Evolutionary conservation across 257 asterid genomes (phyloP).

Genomic region (Anisodus acutangulus): DNA sequence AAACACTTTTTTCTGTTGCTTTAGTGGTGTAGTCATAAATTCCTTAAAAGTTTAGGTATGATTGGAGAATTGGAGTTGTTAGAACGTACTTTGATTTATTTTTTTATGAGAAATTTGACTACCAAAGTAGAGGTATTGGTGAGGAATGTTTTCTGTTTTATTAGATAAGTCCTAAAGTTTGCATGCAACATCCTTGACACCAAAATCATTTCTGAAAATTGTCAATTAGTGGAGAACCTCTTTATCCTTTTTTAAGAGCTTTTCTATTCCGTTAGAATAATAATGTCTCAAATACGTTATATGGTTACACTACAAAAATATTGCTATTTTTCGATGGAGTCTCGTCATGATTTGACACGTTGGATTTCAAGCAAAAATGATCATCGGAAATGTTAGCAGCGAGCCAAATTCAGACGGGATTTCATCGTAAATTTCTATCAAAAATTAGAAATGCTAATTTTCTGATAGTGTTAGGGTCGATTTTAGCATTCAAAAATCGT

Average conservation of each 20-base stretch:
- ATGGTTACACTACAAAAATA: too few species aligned
- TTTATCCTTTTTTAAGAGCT: not conserved
- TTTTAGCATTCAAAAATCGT: too few species aligned
- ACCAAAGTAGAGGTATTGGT: not conserved
- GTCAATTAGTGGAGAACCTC: too few species aligned
- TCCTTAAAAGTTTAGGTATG: not conserved
- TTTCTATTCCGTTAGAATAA: not conserved
- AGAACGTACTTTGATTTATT: not conserved
- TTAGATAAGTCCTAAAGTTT: not conserved
- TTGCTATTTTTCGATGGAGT: too few species aligned
- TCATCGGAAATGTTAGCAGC: too few species aligned
- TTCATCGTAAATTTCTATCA: too few species aligned
- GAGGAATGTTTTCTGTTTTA: not conserved
- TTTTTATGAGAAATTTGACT: not conserved
- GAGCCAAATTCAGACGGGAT: too few species aligned
- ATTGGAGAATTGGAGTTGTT: slow-evolving; percentile 14
- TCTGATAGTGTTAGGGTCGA: too few species aligned
- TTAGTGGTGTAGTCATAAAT: not conserved
- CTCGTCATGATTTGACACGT: too few species aligned
- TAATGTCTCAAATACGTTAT: not conserved
- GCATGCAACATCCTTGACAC: not conserved
- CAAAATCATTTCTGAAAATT: not conserved
- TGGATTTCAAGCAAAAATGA: too few species aligned
- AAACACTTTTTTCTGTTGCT: not conserved
- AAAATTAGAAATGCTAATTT: too few species aligned